Evolutionary conservation across 2,329 filamentous ascomycete species (phyloP).

Genomic region (Chaetomium strumarium): DNA sequence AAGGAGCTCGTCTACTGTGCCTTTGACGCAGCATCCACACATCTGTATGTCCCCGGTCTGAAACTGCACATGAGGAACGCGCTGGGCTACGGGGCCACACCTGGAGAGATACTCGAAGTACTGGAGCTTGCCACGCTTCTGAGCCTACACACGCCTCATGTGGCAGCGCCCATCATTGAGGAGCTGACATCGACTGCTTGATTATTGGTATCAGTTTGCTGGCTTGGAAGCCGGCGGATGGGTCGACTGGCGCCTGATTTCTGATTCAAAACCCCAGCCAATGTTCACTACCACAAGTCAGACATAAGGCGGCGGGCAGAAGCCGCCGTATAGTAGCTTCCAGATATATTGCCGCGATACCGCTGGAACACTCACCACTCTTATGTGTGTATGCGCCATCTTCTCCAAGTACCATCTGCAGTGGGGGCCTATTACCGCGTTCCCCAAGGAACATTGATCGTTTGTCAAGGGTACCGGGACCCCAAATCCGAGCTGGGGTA

Average conservation of each 20-base stretch:
- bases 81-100: conserved; percentile 38
- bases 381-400: too few species aligned
- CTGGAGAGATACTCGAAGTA: conserved; percentile 43
- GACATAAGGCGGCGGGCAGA: too few species aligned
- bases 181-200: conserved; percentile 16
- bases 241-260: too few species aligned
- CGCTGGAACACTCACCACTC: too few species aligned
- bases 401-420: too few species aligned
- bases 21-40: conserved; percentile 42
- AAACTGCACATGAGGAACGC: conserved; percentile 46
- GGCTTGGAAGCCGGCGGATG: too few species aligned
- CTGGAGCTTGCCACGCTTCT: conserved; percentile 37
- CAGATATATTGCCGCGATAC: background rate
- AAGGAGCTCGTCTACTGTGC: conserved; percentile 45
- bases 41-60: conserved; percentile 40
- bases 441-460: background rate
- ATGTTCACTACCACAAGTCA: too few species aligned
- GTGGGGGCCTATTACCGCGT: too few species aligned
- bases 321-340: background rate
- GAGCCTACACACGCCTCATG: conserved; percentile 28
- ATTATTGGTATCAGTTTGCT: background rate
- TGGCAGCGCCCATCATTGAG: conserved; percentile 28
- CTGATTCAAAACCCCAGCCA: too few species aligned
- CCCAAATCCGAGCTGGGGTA: background rate
- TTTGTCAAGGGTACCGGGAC: background rate